Base-by-base conservation (phyloP, 2,329 filamentous ascomycete genomes). In the Penicillium verrucosum region DNA sequence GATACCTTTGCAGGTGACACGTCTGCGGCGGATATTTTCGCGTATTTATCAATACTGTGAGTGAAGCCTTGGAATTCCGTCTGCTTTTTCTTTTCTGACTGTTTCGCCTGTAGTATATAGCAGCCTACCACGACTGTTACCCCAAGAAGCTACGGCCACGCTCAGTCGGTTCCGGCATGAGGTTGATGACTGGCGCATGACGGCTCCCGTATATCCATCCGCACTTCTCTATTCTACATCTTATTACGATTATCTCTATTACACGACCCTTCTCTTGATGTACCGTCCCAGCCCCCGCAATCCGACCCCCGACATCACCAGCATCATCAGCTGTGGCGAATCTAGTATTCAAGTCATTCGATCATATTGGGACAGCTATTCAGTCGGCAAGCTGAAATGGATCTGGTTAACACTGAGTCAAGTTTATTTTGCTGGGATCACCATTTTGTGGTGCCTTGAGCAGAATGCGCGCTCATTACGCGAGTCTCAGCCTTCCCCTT, bases 171-270 rank as follows among this genome's bases (percentile, higher is more conserved):
- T 75, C 36, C 70, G 68, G 16, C 70, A 69, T 34, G 73, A 75
- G 55, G 66, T 75, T 23, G 70, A 75, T 54, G 69, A 74, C 21
- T 75, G 73, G 73, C 72, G 73, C n/a, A 68, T 66, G 48, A 56
- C 57, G 3, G 72, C 71, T 8, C 72, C 73, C 6, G 65, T 75
- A 6, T 72, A 70, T 40, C 72, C 72, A 1, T 65, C 70, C 0
- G 72, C 72, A 11, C 65, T 75, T 10, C 65, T 73, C 18, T 75
- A 75, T 60, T 75, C 73, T 16, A 75, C 73, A n/a, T 72, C 68
- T 29, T 75, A 75, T 60, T 75, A 71, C 60, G 73, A 75, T 54
- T 75, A 75, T 51, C 65, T 75, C 16, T 74, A 75, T 48, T 73
- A 73, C 51, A 74, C 73, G 5, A 73, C 72, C 4, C 57, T 75